Evolutionary conservation across 257 asterid species (phyloP).

Genomic region (Primulina huaijiensis): DNA sequence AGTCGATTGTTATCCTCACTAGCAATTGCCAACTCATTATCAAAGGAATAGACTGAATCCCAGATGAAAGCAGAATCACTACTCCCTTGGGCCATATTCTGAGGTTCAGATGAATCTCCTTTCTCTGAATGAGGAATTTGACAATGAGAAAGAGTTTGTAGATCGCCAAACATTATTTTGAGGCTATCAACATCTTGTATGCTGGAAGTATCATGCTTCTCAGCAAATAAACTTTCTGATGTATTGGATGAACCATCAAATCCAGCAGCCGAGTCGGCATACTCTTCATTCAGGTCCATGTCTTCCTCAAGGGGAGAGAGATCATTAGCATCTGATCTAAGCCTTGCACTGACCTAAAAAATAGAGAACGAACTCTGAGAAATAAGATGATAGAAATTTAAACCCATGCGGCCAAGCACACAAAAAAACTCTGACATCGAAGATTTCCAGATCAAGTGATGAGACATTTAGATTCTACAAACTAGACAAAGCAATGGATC

Average conservation of each 20-base stretch:
- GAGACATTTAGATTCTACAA: neutral
- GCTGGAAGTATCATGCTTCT: conserved; percentile 56
- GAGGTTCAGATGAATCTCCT: conserved; percentile 55
- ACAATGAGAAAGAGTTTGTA: conserved; percentile 34
- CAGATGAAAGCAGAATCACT: conserved; percentile 51
- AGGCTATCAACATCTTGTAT: conserved; percentile 48
- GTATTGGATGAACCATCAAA: conserved; percentile 82
- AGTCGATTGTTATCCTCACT: conserved; percentile 69
- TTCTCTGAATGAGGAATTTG: conserved; percentile 44
- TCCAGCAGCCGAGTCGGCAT: conserved; percentile 58
- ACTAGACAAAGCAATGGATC: neutral
- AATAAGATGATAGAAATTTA: conserved; percentile 1
- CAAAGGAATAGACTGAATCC: conserved; percentile 54
- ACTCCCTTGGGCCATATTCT: conserved; percentile 40
- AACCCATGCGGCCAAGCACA: neutral
- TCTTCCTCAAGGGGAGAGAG: conserved; percentile 73
- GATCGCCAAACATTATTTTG: conserved; percentile 43
- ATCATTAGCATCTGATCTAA: conserved; percentile 60
- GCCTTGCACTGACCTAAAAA: conserved; percentile 54
- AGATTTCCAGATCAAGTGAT: neutral
- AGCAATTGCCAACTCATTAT: conserved; percentile 59
- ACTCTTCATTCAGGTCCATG: conserved; percentile 51
- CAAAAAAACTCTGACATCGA: neutral
- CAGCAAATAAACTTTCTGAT: conserved; percentile 78
- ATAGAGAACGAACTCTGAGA: conserved; percentile 16